phyloP scores from a whole-genome alignment of 768 basidiomycete genomes.

The Lepiota venenata region DNA sequence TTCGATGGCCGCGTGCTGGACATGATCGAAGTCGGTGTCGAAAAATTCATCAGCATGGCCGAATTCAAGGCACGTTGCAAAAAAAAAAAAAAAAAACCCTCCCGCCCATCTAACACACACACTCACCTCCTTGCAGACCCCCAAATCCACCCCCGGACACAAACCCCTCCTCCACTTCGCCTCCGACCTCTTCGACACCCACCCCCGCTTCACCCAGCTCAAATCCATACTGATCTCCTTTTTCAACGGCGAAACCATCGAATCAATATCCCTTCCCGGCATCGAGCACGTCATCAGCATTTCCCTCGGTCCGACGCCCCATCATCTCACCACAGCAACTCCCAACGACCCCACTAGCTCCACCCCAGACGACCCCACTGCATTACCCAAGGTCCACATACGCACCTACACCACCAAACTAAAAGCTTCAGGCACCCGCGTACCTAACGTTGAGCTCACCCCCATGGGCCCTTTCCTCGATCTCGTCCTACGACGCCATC shows the following conservation, averaged over 20 bases:
- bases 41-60: slow-evolving; percentile 72
- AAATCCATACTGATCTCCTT: slow-evolving; percentile 90
- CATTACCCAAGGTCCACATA: slow-evolving; percentile 83
- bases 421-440: slow-evolving; percentile 71
- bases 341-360: slow-evolving; percentile 21
- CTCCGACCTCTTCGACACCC: slow-evolving; percentile 91
- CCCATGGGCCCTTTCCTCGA: slow-evolving; percentile 94
- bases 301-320: slow-evolving; percentile 63
- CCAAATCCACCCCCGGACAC: slow-evolving; percentile 86
- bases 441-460: slow-evolving; percentile 77
- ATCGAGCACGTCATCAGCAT: slow-evolving; percentile 88
- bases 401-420: slow-evolving; percentile 80
- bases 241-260: slow-evolving; percentile 85
- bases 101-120: neutral
- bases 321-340: slow-evolving; percentile 43
- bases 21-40: slow-evolving; percentile 93
- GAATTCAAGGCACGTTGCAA: slow-evolving; percentile 70
- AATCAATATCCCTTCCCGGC: slow-evolving; percentile 79
- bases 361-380: slow-evolving; percentile 33
- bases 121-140: slow-evolving; percentile 52
- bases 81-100: neutral
- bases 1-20: slow-evolving; percentile 86
- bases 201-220: slow-evolving; percentile 87
- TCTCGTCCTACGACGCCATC: slow-evolving; percentile 70
- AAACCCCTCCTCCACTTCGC: slow-evolving; percentile 95